phyloP scores from a whole-genome alignment of 2,329 filamentous ascomycete genomes.

The Xylaria sp. region DNA sequence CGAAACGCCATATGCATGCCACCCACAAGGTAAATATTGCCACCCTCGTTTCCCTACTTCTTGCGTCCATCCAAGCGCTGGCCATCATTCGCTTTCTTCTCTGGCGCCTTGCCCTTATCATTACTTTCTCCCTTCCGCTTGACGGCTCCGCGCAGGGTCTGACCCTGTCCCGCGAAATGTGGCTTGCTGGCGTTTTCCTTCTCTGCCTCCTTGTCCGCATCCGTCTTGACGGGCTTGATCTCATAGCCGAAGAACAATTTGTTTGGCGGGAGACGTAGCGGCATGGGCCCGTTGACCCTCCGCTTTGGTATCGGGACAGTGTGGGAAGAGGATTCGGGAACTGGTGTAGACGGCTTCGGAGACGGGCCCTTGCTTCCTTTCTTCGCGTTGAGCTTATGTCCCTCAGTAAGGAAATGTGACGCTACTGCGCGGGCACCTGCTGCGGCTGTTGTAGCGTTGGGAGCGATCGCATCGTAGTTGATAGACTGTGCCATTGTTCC shows the following conservation, averaged over 20 bases:
- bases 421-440: conserved; percentile 57
- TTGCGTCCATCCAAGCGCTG: conserved; percentile 57
- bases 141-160: conserved; percentile 75
- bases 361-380: conserved; percentile 80
- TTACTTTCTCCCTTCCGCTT: conserved; percentile 75
- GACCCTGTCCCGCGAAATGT: conserved; percentile 85
- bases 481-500: conserved; percentile 98
- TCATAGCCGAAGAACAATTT: conserved; percentile 98
- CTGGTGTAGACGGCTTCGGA: conserved; percentile 78
- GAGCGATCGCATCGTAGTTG: conserved; percentile 92
- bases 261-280: conserved; percentile 83
- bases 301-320: conserved; percentile 49
- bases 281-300: conserved; percentile 81
- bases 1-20: conserved; percentile 36
- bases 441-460: conserved; percentile 73
- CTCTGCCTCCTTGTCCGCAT: conserved; percentile 74
- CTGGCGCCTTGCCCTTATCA: conserved; percentile 57
- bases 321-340: conserved; percentile 65
- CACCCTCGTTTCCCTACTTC: conserved; percentile 23
- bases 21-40: neutral
- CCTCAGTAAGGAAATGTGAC: conserved; percentile 82
- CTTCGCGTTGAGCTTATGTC: conserved; percentile 84
- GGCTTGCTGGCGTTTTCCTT: conserved; percentile 72
- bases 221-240: conserved; percentile 85
- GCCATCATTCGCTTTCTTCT: conserved; percentile 60